Percentiles rank a stretch among this genome's conserved stretches.
Conservation (phyloP, 106 monocot species). For the Gastrodia elata region DNA sequence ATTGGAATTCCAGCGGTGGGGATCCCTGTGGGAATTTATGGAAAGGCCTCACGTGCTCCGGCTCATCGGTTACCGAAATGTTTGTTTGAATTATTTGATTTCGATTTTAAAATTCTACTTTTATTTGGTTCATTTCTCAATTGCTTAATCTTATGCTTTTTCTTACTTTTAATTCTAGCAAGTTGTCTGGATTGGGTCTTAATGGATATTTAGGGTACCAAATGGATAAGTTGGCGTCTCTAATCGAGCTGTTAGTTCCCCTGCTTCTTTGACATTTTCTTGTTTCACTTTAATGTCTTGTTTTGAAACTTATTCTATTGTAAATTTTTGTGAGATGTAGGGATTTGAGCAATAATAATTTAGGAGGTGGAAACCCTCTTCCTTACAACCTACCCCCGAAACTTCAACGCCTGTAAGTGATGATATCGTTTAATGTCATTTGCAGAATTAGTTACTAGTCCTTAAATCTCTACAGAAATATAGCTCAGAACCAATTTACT, state of each 20-base stretch:
- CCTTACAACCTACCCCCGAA: constrained; percentile 46
- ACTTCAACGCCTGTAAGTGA: constrained; percentile 30
- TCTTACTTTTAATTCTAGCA: constrained; percentile 5
- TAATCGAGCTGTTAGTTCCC: constrained; percentile 21
- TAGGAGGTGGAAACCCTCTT: constrained; percentile 32
- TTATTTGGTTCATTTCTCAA: background rate
- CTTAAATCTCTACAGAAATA: constrained; percentile 21
- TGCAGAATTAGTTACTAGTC: background rate
- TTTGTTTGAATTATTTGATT: too few relatives aligned
- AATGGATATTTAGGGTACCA: constrained; percentile 28
- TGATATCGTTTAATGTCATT: background rate
- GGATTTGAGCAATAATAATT: constrained; percentile 51
- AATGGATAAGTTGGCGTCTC: constrained; percentile 18
- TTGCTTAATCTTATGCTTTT: background rate
- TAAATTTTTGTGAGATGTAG: constrained; percentile 23
- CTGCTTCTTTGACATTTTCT: background rate
- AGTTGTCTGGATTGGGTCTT: constrained; percentile 29
- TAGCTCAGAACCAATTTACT: constrained; percentile 27
- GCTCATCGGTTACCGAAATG: constrained; percentile 53
- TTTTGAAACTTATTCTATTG: too few relatives aligned
- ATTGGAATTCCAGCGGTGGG: constrained; percentile 68
- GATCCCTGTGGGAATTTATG: constrained; percentile 69
- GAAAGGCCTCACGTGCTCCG: constrained; percentile 72
- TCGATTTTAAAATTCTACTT: background rate
- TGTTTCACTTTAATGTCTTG: background rate